A percentile compares a stretch with the other conserved stretches of the same genome.
Evolutionary conservation across 345 rosid species (phyloP).

Genomic region (Dimocarpus longan): DNA sequence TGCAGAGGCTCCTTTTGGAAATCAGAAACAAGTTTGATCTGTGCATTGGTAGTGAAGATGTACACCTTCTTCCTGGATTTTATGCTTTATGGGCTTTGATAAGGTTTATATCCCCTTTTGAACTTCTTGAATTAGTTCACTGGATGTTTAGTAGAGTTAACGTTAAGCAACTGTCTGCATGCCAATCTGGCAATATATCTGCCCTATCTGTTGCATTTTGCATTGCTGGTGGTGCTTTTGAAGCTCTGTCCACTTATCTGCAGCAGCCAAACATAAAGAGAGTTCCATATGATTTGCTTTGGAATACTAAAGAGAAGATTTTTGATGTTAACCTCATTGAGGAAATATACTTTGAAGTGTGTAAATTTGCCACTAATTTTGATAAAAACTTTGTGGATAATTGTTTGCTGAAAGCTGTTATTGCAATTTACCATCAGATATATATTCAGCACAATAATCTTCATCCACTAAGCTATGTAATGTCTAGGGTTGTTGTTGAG

Average conservation of each 20-base stretch:
- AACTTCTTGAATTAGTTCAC: slow-evolving; percentile 60
- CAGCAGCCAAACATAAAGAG: slow-evolving; percentile 49
- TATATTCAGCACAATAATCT: slow-evolving; percentile 36
- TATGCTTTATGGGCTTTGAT: slow-evolving; percentile 56
- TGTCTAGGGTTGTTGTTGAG: slow-evolving; percentile 50
- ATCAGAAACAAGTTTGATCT: slow-evolving; percentile 48
- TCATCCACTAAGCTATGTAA: slow-evolving; percentile 58
- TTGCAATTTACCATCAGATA: slow-evolving; percentile 45
- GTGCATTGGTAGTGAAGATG: slow-evolving; percentile 49
- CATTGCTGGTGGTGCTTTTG: slow-evolving; percentile 70
- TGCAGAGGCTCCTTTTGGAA: slow-evolving; percentile 45
- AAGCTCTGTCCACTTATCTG: slow-evolving; percentile 52
- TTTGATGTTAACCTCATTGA: slow-evolving; percentile 56
- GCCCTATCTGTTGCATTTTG: slow-evolving; percentile 58
- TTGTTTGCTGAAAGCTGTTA: slow-evolving; percentile 67
- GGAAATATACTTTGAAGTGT: slow-evolving; percentile 58
- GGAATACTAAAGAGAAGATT: slow-evolving; percentile 52
- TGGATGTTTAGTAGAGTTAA: slow-evolving; percentile 58
- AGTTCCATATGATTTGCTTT: slow-evolving; percentile 44
- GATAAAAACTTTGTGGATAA: slow-evolving; percentile 51
- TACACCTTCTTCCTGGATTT: slow-evolving; percentile 56
- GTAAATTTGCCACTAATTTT: slow-evolving; percentile 53
- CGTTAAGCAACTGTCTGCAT: slow-evolving; percentile 26
- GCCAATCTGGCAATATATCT: slow-evolving; percentile 31
- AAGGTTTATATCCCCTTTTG: slow-evolving; percentile 65